phyloP scores from a whole-genome alignment of 441 rosid genomes.

The Jatropha podagrica region DNA sequence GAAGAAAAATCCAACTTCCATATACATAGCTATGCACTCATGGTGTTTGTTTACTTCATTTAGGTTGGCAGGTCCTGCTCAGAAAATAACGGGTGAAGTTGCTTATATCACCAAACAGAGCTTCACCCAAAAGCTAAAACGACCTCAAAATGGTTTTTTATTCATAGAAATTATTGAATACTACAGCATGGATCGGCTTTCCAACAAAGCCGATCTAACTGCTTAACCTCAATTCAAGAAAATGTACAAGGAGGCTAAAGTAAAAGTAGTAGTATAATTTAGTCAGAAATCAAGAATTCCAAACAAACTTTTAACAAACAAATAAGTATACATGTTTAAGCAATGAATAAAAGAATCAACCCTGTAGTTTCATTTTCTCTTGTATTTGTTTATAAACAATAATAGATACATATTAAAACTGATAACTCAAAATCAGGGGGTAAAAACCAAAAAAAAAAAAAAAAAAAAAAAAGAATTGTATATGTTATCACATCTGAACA shows the following conservation, averaged over 20 bases:
- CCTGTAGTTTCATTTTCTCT: conserved; percentile 16
- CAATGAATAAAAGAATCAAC: conserved; percentile 39
- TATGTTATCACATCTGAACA: conserved; percentile 22
- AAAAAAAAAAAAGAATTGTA: not conserved
- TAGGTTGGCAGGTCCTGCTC: conserved; percentile 6
- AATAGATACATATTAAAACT: conserved; percentile 34
- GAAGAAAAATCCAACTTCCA: not conserved
- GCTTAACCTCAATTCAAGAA: conserved; percentile 4
- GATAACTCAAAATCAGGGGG: conserved; percentile 19
- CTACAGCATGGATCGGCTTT: not conserved
- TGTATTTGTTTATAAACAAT: conserved; percentile 15
- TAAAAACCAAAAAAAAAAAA: not conserved
- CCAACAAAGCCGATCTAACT: not conserved
- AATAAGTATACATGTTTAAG: conserved; percentile 17
- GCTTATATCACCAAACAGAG: not conserved
- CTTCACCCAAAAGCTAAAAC: conserved; percentile 12
- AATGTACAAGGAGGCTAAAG: not conserved
- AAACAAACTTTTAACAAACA: conserved; percentile 12
- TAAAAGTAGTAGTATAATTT: no score
- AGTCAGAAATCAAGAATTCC: not conserved
- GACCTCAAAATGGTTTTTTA: not conserved
- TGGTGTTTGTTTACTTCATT: not conserved
- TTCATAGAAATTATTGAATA: not conserved
- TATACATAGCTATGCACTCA: not conserved
- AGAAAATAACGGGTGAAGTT: not conserved